Base-by-base conservation (phyloP, 2,329 filamentous ascomycete genomes). In the Botrytis sinoallii region DNA sequence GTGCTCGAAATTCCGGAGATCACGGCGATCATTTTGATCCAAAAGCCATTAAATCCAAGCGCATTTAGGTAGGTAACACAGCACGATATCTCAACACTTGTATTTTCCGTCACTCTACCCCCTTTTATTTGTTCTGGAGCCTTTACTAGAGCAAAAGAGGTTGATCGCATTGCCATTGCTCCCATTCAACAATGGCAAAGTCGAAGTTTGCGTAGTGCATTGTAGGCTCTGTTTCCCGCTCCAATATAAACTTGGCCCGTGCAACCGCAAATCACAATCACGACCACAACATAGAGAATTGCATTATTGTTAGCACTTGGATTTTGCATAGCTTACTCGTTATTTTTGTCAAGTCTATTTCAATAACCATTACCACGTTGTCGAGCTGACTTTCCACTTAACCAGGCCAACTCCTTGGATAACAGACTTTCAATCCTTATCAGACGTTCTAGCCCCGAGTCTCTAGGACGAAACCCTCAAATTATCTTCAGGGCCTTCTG, bases 121-220 rank as follows among this genome's bases (percentile, higher is more conserved):
- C 52, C 38, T 67, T 52, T 40, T 57, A 59, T 59, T 52, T 57
- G 35, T 57, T 57, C 55, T 20, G 48, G 48, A 57, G 52, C 18
- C 48, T 29, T 69, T 7, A 69, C 66, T 57, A 44, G 66, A 69
- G 35, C 66, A 32, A 59, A 44, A 42, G 66, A 38, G 38, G 48
- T 57, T n/a, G 25, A 57, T 57, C 38, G 48, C 52, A 59, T 22
- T 59, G 22, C 29, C 42, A 48, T 48, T 38, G 64, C 42, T 48
- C 65, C 38, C 61, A 42, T 69, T 59, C 66, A 57, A 32, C 66
- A 69, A 69, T 38, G 48, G 38, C 35, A 29, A 57, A 69, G 66
- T 69, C 40, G 18, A 42, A 69, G 48, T 69, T 69, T 69, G 66
- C 66, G 48, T 69, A n/a, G 66, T 69, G 66, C 66, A 69, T 42